Percentiles rank a stretch among this genome's conserved stretches.
These are phyloP conservation scores for Skeletonema menzelii DNA, from an alignment of 108 stramenopile species.

Conservation along the genomic window DNA sequence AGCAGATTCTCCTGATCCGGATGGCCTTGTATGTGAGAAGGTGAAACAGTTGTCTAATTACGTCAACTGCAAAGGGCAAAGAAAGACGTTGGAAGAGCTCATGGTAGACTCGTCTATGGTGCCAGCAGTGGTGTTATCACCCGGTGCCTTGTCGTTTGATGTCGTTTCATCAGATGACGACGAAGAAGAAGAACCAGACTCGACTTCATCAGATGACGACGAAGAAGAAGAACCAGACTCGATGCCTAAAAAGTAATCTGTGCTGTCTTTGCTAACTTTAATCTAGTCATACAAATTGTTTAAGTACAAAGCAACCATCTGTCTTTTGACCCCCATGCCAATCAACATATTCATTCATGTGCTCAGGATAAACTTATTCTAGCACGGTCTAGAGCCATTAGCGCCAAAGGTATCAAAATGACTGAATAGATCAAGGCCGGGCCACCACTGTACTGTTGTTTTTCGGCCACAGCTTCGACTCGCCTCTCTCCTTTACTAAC, in stretches of 20 bases:
- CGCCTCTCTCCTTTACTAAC: neutral
- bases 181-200: no score
- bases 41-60: neutral
- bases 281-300: neutral
- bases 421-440: neutral
- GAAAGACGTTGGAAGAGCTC: conserved; percentile 15
- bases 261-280: no score
- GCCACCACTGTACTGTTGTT: neutral
- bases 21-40: neutral
- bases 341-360: neutral
- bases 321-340: neutral
- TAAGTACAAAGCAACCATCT: neutral
- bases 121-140: neutral
- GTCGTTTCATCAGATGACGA: neutral
- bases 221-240: no score
- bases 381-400: neutral
- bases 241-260: no score
- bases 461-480: neutral
- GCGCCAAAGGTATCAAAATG: neutral
- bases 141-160: neutral
- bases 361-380: neutral
- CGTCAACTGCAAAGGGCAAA: neutral
- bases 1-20: neutral
- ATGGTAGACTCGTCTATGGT: neutral
- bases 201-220: neutral